Percentiles rank a stretch among this genome's conserved stretches.
phyloP scores from a whole-genome alignment of 2,329 filamentous ascomycete genomes.

The Pyricularia sp. region DNA sequence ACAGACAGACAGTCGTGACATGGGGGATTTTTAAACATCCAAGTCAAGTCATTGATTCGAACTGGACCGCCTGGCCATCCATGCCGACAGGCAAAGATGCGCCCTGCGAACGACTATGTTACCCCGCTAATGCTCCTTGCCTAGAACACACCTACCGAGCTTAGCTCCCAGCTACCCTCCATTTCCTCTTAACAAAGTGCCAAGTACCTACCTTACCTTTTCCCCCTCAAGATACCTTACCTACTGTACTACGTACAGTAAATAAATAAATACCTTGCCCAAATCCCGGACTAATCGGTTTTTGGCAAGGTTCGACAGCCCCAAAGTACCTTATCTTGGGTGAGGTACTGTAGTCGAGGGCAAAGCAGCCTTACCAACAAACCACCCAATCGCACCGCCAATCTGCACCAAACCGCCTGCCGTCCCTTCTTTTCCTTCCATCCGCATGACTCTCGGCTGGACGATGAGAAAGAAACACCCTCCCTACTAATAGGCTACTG shows the following conservation, averaged over 20 bases:
- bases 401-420: background rate
- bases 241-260: too few species aligned
- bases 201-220: too few species aligned
- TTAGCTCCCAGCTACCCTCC: background rate
- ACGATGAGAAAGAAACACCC: background rate
- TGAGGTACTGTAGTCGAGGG: background rate
- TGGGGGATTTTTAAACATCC: background rate
- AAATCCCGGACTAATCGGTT: background rate
- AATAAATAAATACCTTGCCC: too few species aligned
- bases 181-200: too few species aligned
- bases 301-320: background rate
- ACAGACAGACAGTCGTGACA: background rate
- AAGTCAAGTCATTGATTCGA: background rate
- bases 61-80: background rate
- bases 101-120: background rate
- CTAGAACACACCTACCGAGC: background rate
- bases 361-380: background rate
- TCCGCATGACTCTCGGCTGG: background rate
- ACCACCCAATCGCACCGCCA: background rate
- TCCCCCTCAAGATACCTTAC: too few species aligned
- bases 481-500: background rate
- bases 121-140: background rate
- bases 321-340: background rate
- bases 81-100: background rate
- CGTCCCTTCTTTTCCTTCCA: background rate